Evolutionary conservation across 2,329 filamentous ascomycete species (phyloP), one percentile per base, ranked within the genome.

Genomic region (Fusarium burgessii): DNA sequence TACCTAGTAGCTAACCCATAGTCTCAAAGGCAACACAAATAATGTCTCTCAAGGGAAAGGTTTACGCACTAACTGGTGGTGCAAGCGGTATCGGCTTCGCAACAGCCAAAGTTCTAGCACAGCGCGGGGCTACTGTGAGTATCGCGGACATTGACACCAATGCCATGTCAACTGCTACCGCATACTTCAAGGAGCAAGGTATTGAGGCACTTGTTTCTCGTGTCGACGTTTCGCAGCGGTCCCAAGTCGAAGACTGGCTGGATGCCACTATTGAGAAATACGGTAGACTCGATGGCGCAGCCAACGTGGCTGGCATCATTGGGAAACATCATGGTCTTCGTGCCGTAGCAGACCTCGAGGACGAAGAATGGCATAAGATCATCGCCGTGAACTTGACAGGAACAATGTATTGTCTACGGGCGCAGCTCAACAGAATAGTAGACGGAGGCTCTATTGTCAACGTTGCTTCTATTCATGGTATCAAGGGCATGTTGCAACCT

Each of bases 361-460:
- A 86, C 58, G 80, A 81, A 33, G 83, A 85, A 58, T 87, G 85
- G 85, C 75, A 86, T 49, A 81, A 78, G 51, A 83, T 85, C 59
- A 84, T 87, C 36, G 80, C 78, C 10, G 79, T 86, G 46, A 87
- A 87, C 63, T 74, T 87, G 57, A 86, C 84, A 12, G 85, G 85
- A n/a, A 82, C 80, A 42, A 86, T 86, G 84, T 84, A 86, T 74
- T 86, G 84, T 66, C 69, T 87, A 68, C 80, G 85, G 41, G 84
- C 83, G 35, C 78, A 84, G 77, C 78, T 86, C 79, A 81, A 25
- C 77, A 82, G 70, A 43, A 75, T 79, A 51, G 71, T 60, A 32
- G 70, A 79, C 38, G 83, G 85, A 3, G 87, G 87, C 11, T 88
- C 87, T 64, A 89, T 91, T 73, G 88, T 91, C 58, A 90, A 88